phyloP scores from a whole-genome alignment of 495 filamentous ascomycete genomes.

The Aspergillus biplanus region DNA sequence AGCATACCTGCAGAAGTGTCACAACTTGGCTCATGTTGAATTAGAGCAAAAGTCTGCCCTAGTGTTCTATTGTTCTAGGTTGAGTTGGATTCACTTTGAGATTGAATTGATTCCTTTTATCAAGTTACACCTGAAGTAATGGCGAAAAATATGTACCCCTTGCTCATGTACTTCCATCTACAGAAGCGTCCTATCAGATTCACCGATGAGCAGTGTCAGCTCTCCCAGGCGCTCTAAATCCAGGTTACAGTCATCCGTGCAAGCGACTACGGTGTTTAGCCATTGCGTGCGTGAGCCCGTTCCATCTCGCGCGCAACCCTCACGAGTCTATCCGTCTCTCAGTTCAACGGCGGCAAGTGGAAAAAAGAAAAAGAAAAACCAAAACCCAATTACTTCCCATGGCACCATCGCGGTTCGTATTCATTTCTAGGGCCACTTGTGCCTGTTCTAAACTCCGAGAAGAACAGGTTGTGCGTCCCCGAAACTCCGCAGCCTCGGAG shows the following conservation, averaged over 20 bases:
- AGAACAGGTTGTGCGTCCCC: background rate
- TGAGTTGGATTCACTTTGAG: no score
- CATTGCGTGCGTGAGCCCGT: background rate
- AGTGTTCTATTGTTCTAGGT: background rate
- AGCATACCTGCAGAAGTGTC: slow-evolving; percentile 1
- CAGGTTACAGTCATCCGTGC: background rate
- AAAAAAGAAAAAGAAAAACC: background rate
- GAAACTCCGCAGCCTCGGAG: background rate
- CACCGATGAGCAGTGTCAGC: background rate
- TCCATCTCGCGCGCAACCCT: background rate
- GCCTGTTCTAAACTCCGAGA: background rate
- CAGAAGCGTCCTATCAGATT: background rate
- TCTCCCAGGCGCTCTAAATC: background rate
- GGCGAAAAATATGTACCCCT: slow-evolving; percentile 1
- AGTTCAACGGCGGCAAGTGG: background rate
- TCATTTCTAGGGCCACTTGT: background rate
- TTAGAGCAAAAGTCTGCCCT: background rate
- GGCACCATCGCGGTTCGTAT: background rate
- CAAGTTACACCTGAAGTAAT: background rate
- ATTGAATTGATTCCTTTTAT: background rate
- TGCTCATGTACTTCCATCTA: background rate
- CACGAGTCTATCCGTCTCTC: no score
- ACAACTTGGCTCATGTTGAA: background rate
- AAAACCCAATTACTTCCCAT: background rate
- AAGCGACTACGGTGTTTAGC: background rate